Percentiles rank a stretch among this genome's conserved stretches.
Evolutionary conservation across 73 alveolate genomes (phyloP).

Genomic region (Tetrahymena elliotti): DNA sequence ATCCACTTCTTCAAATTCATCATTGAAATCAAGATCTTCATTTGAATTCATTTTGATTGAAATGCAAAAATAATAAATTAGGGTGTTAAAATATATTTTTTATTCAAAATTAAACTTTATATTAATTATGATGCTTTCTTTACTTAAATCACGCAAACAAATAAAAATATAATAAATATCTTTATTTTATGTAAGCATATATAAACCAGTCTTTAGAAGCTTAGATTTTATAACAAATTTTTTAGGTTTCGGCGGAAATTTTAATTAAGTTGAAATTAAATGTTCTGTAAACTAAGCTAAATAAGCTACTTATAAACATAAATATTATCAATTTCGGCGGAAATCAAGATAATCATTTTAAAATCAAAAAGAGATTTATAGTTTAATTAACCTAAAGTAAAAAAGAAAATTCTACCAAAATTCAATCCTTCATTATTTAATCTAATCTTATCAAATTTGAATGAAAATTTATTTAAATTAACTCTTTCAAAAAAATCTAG

Average conservation of each 20-base stretch:
- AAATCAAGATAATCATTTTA: too few species aligned
- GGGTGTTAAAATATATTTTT: background rate
- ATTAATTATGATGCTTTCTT: background rate
- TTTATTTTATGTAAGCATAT: background rate
- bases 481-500: too few species aligned
- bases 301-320: background rate
- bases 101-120: background rate
- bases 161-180: background rate
- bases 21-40: background rate
- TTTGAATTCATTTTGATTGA: background rate
- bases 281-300: background rate
- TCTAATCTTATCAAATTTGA: too few species aligned
- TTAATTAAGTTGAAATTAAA: background rate
- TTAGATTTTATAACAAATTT: background rate
- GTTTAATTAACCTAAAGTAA: background rate
- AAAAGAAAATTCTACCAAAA: background rate
- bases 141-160: background rate
- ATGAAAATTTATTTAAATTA: too few species aligned
- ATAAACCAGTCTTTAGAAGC: background rate
- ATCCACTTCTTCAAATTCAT: background rate
- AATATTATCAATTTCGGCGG: background rate
- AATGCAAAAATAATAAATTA: background rate
- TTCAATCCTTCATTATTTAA: background rate
- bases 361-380: too few species aligned
- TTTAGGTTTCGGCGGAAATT: background rate